Evolutionary conservation across 257 asterid genomes (phyloP).

Genomic region (Leonotis leonurus): DNA sequence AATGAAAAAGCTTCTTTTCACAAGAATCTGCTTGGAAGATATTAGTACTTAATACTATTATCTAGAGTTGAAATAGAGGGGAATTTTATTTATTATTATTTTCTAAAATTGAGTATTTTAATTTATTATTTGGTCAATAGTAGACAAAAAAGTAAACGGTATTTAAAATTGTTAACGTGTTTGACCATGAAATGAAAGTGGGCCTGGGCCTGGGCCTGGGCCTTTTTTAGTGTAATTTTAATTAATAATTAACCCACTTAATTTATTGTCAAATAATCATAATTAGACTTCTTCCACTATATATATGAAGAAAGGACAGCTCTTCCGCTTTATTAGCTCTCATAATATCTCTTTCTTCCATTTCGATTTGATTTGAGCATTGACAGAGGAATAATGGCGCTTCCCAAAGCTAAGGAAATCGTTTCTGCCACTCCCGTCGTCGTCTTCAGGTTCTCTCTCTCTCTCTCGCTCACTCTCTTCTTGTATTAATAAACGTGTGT

Average conservation of each 20-base stretch:
- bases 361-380: not conserved
- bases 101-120: too few relatives aligned
- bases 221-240: not conserved
- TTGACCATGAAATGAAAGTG: not conserved
- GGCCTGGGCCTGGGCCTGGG: not conserved
- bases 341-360: not conserved
- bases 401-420: constrained; percentile 70
- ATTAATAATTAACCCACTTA: too few relatives aligned
- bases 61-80: too few relatives aligned
- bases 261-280: too few relatives aligned
- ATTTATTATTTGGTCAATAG: too few relatives aligned
- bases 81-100: too few relatives aligned
- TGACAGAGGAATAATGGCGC: constrained; percentile 40
- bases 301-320: not conserved
- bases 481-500: not conserved
- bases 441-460: constrained; percentile 60
- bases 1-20: not conserved
- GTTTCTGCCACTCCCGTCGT: constrained; percentile 56
- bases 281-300: not conserved
- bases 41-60: too few relatives aligned
- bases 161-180: not conserved
- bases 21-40: too few relatives aligned
- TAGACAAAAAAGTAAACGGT: not conserved
- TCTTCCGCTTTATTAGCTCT: not conserved
- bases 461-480: not conserved